Base-by-base conservation (phyloP, 108 stramenopile genomes). In the Skeletonema grethae region DNA sequence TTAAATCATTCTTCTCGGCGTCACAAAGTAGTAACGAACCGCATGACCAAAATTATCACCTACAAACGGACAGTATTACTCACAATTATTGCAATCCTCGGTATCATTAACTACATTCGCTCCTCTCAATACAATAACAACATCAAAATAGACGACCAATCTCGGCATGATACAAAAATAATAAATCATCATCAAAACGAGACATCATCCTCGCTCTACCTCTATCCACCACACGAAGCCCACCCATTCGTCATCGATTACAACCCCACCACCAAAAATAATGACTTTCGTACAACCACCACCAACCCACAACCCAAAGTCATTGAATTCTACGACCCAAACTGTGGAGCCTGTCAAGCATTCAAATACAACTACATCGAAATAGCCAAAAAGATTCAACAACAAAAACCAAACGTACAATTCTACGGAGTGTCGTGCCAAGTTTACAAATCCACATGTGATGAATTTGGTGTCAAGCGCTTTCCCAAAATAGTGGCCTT, bases 381-480 rank as follows among this genome's bases (percentile, higher is more conserved):
- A 16, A 39, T 63, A 10, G 75, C 75, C 0, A 69, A 63, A 50
- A 76, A 63, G 36, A 67, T 76, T 0, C 7, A 43, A 12, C 38
- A 20, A 10, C 3, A 18, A 24, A 61, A 30, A 29, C 63, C 75
- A 7, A 50, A 57, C 16, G 75, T 76, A 15, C 67, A 68, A 63
- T 76, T 76, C 55, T 76, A 69, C 53, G 75, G 67, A 16, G 75
- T 76, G 10, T 76, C 75, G 2, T 76, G 75, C 11, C 30, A 18
- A 16, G 48, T 38, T 0, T 50, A 69, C 18, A 45, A 13, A 28
- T 41, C 50, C 8, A 2, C 63, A 1, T 76, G 75, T 41, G 35
- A 36, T 20, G 24, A 24, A 22, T 20, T 29, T 13, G 45, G 18
- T 7, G 53, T 31, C 15, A 18, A 32, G 67, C 61, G 70, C 15